Evolutionary conservation across 257 asterid species (phyloP).

Genomic region (Hygrophila difformis): DNA sequence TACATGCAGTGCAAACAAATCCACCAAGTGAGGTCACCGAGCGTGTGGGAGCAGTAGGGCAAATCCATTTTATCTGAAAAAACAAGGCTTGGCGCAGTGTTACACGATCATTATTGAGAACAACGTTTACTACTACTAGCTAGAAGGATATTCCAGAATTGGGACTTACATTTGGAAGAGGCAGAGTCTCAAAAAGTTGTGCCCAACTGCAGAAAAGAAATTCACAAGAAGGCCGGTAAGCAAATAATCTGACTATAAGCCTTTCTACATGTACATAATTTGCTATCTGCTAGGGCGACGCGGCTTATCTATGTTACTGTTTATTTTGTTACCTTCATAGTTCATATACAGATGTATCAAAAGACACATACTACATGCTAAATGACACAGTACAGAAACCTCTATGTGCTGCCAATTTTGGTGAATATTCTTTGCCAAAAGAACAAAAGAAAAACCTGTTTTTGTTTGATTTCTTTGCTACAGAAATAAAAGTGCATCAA

Average conservation of each 20-base stretch:
- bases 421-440: not conserved
- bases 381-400: too few species aligned
- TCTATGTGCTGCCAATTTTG: not conserved
- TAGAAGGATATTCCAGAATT: not conserved
- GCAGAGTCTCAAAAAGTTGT: slow-evolving; percentile 82
- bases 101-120: not conserved
- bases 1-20: slow-evolving; percentile 94
- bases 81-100: slow-evolving; percentile 1
- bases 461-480: not conserved
- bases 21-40: slow-evolving; percentile 93
- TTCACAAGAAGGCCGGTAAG: slow-evolving; percentile 14
- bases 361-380: too few species aligned
- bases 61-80: slow-evolving; percentile 95
- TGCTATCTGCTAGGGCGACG: not conserved
- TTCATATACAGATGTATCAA: too few species aligned
- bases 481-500: slow-evolving; percentile 4
- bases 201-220: slow-evolving; percentile 70
- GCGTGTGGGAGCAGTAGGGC: slow-evolving; percentile 98
- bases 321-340: not conserved
- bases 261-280: not conserved
- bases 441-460: not conserved
- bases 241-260: not conserved
- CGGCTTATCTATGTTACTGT: not conserved
- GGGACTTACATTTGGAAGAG: slow-evolving; percentile 77
- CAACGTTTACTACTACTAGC: not conserved